A percentile compares a stretch with the other conserved stretches of the same genome.
Conservation (phyloP, 257 asterid genomes). For the Catharanthus roseus region DNA sequence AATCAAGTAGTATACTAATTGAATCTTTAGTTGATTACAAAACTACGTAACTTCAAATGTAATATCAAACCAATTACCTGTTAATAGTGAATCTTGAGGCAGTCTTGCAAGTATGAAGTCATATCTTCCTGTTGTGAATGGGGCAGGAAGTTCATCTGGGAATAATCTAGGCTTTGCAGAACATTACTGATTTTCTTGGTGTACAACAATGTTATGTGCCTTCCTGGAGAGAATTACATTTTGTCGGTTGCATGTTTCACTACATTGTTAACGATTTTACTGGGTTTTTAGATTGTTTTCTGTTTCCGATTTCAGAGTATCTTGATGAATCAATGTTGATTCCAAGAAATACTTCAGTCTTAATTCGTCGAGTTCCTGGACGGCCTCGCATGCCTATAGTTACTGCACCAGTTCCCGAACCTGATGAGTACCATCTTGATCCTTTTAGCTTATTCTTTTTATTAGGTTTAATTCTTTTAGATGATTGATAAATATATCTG, state of each 20-base stretch:
- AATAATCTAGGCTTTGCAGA: neutral
- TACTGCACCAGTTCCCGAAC: constrained; percentile 71
- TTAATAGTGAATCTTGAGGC: neutral
- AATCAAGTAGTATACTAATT: neutral
- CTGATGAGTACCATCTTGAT: constrained; percentile 67
- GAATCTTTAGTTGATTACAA: neutral
- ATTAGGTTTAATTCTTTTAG: constrained; percentile 19
- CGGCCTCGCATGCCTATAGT: constrained; percentile 86
- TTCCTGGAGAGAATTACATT: constrained; percentile 8
- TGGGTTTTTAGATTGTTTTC: constrained; percentile 14
- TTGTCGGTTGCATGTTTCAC: constrained; percentile 7
- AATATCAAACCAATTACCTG: neutral
- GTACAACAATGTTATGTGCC: neutral
- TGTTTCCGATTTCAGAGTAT: constrained; percentile 74
- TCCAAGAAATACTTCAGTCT: constrained; percentile 91
- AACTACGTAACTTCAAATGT: neutral
- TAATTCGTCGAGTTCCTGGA: constrained; percentile 98
- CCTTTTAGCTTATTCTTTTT: constrained; percentile 42
- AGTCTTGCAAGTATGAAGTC: neutral
- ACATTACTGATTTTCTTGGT: neutral
- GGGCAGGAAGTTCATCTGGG: constrained; percentile 2
- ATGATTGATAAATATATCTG: neutral
- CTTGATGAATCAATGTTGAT: constrained; percentile 79
- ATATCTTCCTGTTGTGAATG: neutral
- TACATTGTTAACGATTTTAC: constrained; percentile 4